phyloP scores from a whole-genome alignment of 176 grass and related monocot species.

The Aegilops sharonensis region DNA sequence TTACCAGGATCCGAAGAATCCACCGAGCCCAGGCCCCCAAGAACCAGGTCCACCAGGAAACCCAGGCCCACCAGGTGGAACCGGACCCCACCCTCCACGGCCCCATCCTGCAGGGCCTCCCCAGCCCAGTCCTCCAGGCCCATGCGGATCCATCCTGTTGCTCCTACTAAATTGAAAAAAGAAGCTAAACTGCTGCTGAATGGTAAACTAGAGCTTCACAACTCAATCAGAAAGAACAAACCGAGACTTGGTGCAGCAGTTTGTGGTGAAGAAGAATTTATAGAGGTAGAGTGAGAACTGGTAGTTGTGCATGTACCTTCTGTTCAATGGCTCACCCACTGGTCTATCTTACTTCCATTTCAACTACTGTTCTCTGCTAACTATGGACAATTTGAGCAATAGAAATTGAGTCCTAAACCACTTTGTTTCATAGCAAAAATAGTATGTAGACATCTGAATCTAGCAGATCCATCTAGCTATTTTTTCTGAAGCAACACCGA shows the following conservation, averaged over 20 bases:
- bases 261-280: not conserved
- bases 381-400: not conserved
- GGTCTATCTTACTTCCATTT: too few relatives aligned
- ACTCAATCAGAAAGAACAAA: not conserved
- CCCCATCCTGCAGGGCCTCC: not conserved
- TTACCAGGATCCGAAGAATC: slow-evolving; percentile 47
- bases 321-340: not conserved
- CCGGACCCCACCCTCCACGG: not conserved
- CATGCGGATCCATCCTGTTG: slow-evolving; percentile 26
- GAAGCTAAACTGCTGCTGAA: not conserved
- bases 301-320: not conserved
- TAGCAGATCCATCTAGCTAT: too few relatives aligned
- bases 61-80: slow-evolving; percentile 28
- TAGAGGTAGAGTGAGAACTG: not conserved
- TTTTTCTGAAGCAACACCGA: too few relatives aligned
- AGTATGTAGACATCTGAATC: too few relatives aligned
- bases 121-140: slow-evolving; percentile 41
- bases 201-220: not conserved
- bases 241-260: too few relatives aligned
- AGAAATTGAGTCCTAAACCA: not conserved
- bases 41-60: slow-evolving; percentile 32
- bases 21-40: slow-evolving; percentile 25
- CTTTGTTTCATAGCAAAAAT: too few relatives aligned
- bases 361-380: not conserved
- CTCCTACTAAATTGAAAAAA: not conserved